Evolutionary conservation across 345 rosid species (phyloP), one percentile per base, ranked within the genome.

Genomic region (Sonneratia caseolaris): DNA sequence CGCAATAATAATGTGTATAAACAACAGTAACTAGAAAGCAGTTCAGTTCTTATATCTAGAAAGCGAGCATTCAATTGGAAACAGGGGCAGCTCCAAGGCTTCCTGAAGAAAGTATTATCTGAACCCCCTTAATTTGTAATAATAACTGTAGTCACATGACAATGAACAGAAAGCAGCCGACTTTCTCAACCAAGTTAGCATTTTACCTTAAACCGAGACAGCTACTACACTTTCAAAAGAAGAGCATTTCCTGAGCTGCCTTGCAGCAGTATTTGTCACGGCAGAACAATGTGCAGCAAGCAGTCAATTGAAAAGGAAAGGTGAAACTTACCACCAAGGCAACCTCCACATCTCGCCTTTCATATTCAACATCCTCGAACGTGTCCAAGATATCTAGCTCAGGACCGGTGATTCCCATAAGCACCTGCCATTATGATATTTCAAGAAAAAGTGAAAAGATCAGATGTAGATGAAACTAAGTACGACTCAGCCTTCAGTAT

Each of bases 331-430:
- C 97, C 85, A 35, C 62, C 43, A 85, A 69, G 27, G 82, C 78
- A 69, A 91, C 93, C 57, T 87, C 78, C 59, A 84, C 95, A 37
- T 77, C 11, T 49, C 80, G 81, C 79, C 93, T 86, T 71, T 77
- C 79, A 68, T 92, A 95, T 76, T 95, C 97, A 66, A 78, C 89
- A 76, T 92, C 97, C 83, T 92, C 96, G 76, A 89, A 90, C 16
- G 64, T 74, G 79, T 94, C 97, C 70, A 91, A 73, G 42, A 89
- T 66, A 19, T 81, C 68, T 61, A 87, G 79, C 77, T 94, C 96
- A 53, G 83, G 79, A 80, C 80, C 83, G 16, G 89, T 86, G 76
- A 94, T 83, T 42, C 91, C 91, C 77, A 83, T 73, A 6, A 91
- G 74, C 37, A 94, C 90, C 97, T 91, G 76, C 49, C 71, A 64